These are phyloP conservation scores for Cystobasidium onofrii DNA, from an alignment of 768 basidiomycete genomes.

Conservation along the genomic window DNA sequence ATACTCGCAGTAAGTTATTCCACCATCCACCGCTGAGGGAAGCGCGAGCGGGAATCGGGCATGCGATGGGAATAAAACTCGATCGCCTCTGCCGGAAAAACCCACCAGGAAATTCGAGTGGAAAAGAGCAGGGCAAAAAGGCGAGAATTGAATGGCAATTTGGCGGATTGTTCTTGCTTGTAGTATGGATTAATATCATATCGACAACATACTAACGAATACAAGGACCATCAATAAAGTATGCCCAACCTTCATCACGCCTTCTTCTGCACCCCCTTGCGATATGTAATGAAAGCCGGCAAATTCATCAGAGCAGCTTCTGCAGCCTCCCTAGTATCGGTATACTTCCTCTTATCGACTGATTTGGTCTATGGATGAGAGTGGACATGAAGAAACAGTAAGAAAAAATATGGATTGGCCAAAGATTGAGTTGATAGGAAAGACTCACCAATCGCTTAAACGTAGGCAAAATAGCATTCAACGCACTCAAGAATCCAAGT, in stretches of 20 bases:
- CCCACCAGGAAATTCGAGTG: not conserved
- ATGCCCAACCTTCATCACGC: not conserved
- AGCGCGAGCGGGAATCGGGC: no score
- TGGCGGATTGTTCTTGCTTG: no score
- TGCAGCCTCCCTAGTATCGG: constrained; percentile 44
- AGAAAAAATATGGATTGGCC: no score
- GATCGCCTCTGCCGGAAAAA: no score
- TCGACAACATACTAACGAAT: no score
- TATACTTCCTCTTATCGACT: constrained; percentile 47
- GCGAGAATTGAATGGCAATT: no score
- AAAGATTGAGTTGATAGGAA: no score
- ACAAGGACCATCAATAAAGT: no score
- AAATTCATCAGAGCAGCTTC: constrained; percentile 49
- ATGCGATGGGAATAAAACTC: not conserved
- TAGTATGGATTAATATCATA: no score
- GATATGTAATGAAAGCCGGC: constrained; percentile 48
- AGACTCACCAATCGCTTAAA: constrained; percentile 46
- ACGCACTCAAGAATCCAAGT: constrained; percentile 41
- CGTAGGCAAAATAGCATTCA: constrained; percentile 42
- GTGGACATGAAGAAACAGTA: not conserved
- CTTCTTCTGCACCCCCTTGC: constrained; percentile 34
- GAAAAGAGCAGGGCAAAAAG: not conserved
- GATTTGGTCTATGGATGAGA: constrained; percentile 43
- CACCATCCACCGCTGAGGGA: no score
- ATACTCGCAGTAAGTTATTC: no score